These are phyloP conservation scores for Glycyrrhiza uralensis DNA, from an alignment of 306 rosid genomes.

Conservation along the genomic window DNA sequence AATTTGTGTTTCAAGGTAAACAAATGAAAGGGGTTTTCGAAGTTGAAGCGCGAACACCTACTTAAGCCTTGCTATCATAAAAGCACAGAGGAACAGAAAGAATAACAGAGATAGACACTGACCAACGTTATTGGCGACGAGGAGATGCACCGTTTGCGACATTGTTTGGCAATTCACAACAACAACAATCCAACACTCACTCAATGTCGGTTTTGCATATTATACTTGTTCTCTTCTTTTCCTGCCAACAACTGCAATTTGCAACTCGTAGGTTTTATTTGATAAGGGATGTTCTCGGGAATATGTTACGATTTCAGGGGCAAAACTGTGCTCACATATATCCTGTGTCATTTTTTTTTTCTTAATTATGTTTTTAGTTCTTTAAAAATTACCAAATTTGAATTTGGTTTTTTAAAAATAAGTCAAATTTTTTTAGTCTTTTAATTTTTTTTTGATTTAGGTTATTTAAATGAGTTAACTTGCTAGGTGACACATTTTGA, in stretches of 20 bases:
- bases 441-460: too few species aligned
- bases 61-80: not conserved
- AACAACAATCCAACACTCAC: not conserved
- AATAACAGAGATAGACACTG: not conserved
- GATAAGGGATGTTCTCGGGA: slow-evolving; percentile 59
- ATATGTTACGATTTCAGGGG: not conserved
- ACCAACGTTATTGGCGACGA: slow-evolving; percentile 48
- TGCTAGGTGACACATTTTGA: too few species aligned
- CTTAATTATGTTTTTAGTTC: too few species aligned
- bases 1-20: not conserved
- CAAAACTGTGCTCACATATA: not conserved
- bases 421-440: too few species aligned
- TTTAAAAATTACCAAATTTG: too few species aligned
- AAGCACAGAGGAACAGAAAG: not conserved
- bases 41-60: not conserved
- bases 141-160: slow-evolving; percentile 51
- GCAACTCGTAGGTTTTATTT: not conserved
- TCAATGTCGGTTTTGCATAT: slow-evolving; percentile 42
- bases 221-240: slow-evolving; percentile 3
- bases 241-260: not conserved
- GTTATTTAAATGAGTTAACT: too few species aligned
- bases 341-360: too few species aligned
- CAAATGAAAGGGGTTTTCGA: not conserved
- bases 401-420: too few species aligned
- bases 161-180: slow-evolving; percentile 40